A percentile compares a stretch with the other conserved stretches of the same genome.
These are phyloP conservation scores for Flaveria floridana DNA, from an alignment of 140 eudicot species.

Conservation along the genomic window DNA sequence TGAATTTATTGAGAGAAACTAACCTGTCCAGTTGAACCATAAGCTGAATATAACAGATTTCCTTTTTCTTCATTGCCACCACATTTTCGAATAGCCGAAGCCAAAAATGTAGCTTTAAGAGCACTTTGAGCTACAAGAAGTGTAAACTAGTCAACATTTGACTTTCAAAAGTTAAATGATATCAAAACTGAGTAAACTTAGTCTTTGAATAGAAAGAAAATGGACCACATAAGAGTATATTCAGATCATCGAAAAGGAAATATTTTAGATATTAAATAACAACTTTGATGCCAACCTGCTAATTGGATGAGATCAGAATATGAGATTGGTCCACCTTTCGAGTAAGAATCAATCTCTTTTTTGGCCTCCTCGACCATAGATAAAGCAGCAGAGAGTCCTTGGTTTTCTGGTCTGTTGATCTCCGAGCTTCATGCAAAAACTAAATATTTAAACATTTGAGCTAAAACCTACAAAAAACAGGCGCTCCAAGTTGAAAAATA, in stretches of 20 bases:
- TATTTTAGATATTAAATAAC: background rate
- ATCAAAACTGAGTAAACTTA: slow-evolving; percentile 7
- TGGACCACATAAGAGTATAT: background rate
- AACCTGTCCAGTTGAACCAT: slow-evolving; percentile 94
- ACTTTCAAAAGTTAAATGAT: slow-evolving; percentile 25
- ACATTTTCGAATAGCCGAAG: slow-evolving; percentile 90
- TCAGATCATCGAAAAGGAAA: slow-evolving; percentile 13
- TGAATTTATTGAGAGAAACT: slow-evolving; percentile 17
- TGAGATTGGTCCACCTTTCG: slow-evolving; percentile 95
- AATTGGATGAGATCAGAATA: slow-evolving; percentile 88
- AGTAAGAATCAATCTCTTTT: slow-evolving; percentile 89
- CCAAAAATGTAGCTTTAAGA: slow-evolving; percentile 72
- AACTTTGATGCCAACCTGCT: slow-evolving; percentile 53
- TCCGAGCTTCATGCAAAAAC: slow-evolving; percentile 75
- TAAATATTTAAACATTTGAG: slow-evolving; percentile 20
- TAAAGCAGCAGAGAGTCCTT: slow-evolving; percentile 79
- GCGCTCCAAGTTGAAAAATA: background rate
- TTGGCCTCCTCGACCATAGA: slow-evolving; percentile 65
- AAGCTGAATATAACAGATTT: slow-evolving; percentile 64
- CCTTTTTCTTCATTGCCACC: slow-evolving; percentile 98
- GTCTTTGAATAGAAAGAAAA: background rate
- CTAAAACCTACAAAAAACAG: background rate
- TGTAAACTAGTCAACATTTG: slow-evolving; percentile 21
- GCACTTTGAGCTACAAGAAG: slow-evolving; percentile 84
- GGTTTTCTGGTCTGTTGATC: slow-evolving; percentile 83